These are phyloP conservation scores for Candida odintsovae DNA, from an alignment of 805 yeast species.

Conservation along the genomic window DNA sequence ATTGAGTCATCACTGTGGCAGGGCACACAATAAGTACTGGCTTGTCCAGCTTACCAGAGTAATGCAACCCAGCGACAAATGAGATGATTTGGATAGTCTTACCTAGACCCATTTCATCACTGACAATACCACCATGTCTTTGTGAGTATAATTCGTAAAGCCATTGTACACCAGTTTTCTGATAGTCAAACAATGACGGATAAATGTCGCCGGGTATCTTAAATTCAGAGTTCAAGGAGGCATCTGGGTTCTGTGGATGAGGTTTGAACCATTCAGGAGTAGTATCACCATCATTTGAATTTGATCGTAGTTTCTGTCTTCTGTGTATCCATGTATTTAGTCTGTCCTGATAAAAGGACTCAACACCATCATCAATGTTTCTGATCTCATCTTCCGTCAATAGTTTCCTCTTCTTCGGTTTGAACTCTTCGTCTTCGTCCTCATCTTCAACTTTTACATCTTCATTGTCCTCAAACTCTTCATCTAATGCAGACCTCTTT, in stretches of 20 bases:
- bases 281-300: constrained; percentile 14
- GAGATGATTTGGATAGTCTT: constrained; percentile 92
- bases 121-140: constrained; percentile 89
- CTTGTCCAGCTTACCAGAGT: constrained; percentile 63
- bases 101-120: constrained; percentile 98
- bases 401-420: constrained; percentile 9
- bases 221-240: constrained; percentile 62
- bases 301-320: constrained; percentile 40
- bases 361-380: constrained; percentile 80
- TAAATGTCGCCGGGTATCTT: constrained; percentile 87
- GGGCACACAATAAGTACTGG: constrained; percentile 92
- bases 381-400: constrained; percentile 30
- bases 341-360: constrained; percentile 52
- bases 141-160: constrained; percentile 89
- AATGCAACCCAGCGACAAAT: constrained; percentile 85
- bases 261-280: constrained; percentile 64
- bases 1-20: constrained; percentile 91
- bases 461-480: constrained; percentile 4
- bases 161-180: constrained; percentile 97
- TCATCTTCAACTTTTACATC: constrained; percentile 17
- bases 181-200: constrained; percentile 84
- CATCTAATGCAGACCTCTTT: constrained; percentile 2
- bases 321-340: constrained; percentile 52
- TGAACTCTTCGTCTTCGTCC: constrained; percentile 9
- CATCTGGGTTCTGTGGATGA: constrained; percentile 75